Conservation (phyloP, 148 eudicot species). For the Rhododendron molle region DNA sequence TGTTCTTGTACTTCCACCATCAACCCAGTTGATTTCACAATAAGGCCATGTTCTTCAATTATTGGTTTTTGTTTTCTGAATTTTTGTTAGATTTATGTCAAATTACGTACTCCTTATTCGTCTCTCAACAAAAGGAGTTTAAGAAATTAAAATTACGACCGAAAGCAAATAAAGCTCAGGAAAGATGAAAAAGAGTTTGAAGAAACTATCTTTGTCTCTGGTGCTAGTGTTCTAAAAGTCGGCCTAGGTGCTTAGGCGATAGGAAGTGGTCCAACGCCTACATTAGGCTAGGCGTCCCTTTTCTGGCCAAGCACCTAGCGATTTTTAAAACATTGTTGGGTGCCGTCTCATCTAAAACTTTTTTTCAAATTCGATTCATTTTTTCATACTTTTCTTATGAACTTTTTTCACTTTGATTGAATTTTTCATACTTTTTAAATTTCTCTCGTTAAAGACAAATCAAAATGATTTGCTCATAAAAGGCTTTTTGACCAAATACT, state of each 20-base stretch:
- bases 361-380: background rate
- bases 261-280: too few species aligned
- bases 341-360: background rate
- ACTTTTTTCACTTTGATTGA: background rate
- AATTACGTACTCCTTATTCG: background rate
- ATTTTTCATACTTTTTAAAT: background rate
- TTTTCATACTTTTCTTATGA: background rate
- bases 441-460: background rate
- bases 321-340: too few species aligned
- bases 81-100: background rate
- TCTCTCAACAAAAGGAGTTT: background rate
- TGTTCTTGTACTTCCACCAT: background rate
- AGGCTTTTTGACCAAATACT: background rate
- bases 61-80: background rate
- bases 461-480: too few species aligned
- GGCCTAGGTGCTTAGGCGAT: background rate
- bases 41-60: background rate
- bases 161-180: background rate
- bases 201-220: too few species aligned
- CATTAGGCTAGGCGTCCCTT: too few species aligned
- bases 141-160: background rate
- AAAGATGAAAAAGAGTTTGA: background rate
- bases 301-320: too few species aligned
- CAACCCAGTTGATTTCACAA: background rate
- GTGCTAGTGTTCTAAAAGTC: background rate